Conservation (phyloP, 2,329 filamentous ascomycete genomes). For the Fusarium sp. region DNA sequence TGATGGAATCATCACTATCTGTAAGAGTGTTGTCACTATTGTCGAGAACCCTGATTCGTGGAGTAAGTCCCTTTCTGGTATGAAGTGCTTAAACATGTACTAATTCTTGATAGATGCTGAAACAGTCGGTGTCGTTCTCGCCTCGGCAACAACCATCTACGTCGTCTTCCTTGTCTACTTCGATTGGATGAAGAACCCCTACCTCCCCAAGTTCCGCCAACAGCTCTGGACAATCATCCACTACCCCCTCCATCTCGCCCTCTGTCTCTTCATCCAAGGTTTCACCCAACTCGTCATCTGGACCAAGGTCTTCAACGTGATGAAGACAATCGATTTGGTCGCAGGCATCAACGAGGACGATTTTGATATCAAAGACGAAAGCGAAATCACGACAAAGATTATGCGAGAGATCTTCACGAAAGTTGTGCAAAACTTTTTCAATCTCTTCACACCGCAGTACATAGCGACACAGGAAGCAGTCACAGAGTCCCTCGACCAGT, state of each 20-base stretch:
- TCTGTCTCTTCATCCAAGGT: slow-evolving; percentile 73
- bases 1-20: slow-evolving; percentile 71
- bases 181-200: slow-evolving; percentile 73
- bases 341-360: slow-evolving; percentile 19
- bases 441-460: slow-evolving; percentile 46
- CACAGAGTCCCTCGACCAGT: slow-evolving; percentile 43
- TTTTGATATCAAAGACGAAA: slow-evolving; percentile 1
- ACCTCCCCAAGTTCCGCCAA: slow-evolving; percentile 67
- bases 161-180: slow-evolving; percentile 62
- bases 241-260: slow-evolving; percentile 71
- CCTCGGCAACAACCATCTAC: slow-evolving; percentile 56
- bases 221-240: slow-evolving; percentile 68
- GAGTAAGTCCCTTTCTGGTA: slow-evolving; percentile 46
- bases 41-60: slow-evolving; percentile 55
- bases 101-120: slow-evolving; percentile 45
- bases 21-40: slow-evolving; percentile 61
- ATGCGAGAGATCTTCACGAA: slow-evolving; percentile 29
- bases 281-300: slow-evolving; percentile 66
- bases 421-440: slow-evolving; percentile 38
- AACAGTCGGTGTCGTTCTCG: slow-evolving; percentile 55
- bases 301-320: slow-evolving; percentile 53
- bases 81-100: neutral
- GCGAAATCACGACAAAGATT: slow-evolving; percentile 34
- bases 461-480: slow-evolving; percentile 31
- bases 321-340: slow-evolving; percentile 35